phyloP scores from a whole-genome alignment of 495 filamentous ascomycete species.

The Penicillium turbatum region DNA sequence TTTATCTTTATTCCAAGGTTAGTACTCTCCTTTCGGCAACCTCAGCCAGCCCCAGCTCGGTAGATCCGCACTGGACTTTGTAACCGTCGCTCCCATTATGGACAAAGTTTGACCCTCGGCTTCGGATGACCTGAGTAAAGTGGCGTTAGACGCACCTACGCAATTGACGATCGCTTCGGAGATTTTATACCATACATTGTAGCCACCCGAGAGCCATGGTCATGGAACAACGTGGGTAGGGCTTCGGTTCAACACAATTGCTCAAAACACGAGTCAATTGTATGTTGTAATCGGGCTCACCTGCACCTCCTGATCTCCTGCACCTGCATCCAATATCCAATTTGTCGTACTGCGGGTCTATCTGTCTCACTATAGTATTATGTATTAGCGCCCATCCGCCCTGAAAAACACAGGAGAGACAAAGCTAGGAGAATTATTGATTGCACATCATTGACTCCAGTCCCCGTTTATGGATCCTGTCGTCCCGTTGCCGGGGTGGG shows the following conservation, averaged over 20 bases:
- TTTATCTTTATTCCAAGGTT: background rate
- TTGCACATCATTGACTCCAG: slow-evolving; percentile 6
- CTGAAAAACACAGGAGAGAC: background rate
- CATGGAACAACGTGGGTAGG: background rate
- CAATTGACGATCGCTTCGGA: slow-evolving; percentile 3
- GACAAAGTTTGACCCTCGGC: background rate
- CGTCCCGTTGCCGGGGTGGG: background rate
- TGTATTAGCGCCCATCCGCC: background rate
- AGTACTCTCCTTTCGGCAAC: background rate
- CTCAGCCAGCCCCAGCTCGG: background rate
- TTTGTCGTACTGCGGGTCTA: background rate
- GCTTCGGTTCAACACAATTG: no score
- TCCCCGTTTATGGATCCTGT: slow-evolving; percentile 2
- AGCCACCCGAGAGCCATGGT: background rate
- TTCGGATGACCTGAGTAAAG: background rate
- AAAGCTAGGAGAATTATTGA: background rate
- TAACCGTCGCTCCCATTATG: no score
- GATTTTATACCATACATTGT: background rate
- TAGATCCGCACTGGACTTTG: background rate
- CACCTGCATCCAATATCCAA: background rate
- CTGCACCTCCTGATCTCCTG: background rate
- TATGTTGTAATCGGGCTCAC: no score
- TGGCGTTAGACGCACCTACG: background rate
- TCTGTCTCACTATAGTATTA: background rate
- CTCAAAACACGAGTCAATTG: no score